These are phyloP conservation scores for Phytopythium aichiense DNA, from an alignment of 352 stramenopile species.

Conservation along the genomic window DNA sequence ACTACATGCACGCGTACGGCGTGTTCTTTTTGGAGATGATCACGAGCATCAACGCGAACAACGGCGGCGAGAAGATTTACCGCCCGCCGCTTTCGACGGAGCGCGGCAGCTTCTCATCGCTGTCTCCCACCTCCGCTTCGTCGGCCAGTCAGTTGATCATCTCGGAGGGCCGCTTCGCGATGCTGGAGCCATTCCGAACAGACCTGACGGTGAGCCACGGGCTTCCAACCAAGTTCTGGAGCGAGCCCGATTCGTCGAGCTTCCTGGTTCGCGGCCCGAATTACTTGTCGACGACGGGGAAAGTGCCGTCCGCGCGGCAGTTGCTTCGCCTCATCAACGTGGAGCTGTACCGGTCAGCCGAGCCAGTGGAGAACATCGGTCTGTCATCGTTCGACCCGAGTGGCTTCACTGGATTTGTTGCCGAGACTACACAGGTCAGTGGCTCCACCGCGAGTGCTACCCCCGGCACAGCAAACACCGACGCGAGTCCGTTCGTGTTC, in stretches of 20 bases:
- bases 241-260: conserved; percentile 55
- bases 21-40: conserved; percentile 81
- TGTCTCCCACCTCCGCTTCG: conserved; percentile 8
- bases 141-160: conserved; percentile 47
- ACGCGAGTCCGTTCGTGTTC: conserved; percentile 51
- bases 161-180: conserved; percentile 49
- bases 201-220: conserved; percentile 48
- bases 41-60: conserved; percentile 35
- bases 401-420: conserved; percentile 14
- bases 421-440: conserved; percentile 5
- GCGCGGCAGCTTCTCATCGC: conserved; percentile 3
- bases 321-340: conserved; percentile 62
- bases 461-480: conserved; percentile 3
- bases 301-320: conserved; percentile 56
- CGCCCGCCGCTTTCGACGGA: background rate
- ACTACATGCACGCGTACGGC: conserved; percentile 75
- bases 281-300: conserved; percentile 59
- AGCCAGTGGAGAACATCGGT: conserved; percentile 59
- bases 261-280: conserved; percentile 66
- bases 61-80: conserved; percentile 1
- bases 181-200: conserved; percentile 63
- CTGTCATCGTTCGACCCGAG: conserved; percentile 59
- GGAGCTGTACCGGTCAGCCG: conserved; percentile 54
- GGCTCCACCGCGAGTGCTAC: background rate
- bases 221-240: conserved; percentile 77